Evolutionary conservation across 768 basidiomycete species (phyloP).

Genomic region (Kwoniella botswanensis): DNA sequence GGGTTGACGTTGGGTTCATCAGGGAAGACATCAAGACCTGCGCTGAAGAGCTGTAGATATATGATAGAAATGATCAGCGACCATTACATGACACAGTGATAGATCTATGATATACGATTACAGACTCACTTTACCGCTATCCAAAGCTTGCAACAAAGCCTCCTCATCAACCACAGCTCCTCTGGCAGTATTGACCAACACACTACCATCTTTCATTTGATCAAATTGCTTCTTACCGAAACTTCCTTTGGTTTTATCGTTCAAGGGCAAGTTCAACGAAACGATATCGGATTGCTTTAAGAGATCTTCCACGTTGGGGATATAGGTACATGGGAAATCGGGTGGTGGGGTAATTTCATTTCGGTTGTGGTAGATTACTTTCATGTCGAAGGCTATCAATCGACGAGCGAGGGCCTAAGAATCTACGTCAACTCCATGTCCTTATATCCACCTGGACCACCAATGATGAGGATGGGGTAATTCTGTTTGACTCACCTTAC

Average conservation of each 20-base stretch:
- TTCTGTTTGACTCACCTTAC: slow-evolving; percentile 16
- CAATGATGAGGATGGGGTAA: background rate
- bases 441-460: slow-evolving; percentile 27
- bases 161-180: slow-evolving; percentile 88
- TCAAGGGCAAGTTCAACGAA: slow-evolving; percentile 82
- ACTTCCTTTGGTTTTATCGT: slow-evolving; percentile 71
- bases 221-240: slow-evolving; percentile 78
- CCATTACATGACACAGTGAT: background rate
- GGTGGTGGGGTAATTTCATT: slow-evolving; percentile 65
- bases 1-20: slow-evolving; percentile 85
- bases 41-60: slow-evolving; percentile 68
- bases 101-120: fast-evolving
- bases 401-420: slow-evolving; percentile 64
- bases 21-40: slow-evolving; percentile 84
- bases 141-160: slow-evolving; percentile 80
- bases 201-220: slow-evolving; percentile 73
- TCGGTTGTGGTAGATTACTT: slow-evolving; percentile 73
- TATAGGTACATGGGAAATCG: slow-evolving; percentile 74
- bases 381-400: slow-evolving; percentile 81
- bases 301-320: slow-evolving; percentile 67
- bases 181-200: slow-evolving; percentile 87
- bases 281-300: slow-evolving; percentile 77
- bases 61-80: background rate
- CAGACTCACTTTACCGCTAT: slow-evolving; percentile 79
- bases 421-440: no score